Evolutionary conservation across 139 green algal genomes (phyloP).

Genomic region (Chlamydomonas sp.): DNA sequence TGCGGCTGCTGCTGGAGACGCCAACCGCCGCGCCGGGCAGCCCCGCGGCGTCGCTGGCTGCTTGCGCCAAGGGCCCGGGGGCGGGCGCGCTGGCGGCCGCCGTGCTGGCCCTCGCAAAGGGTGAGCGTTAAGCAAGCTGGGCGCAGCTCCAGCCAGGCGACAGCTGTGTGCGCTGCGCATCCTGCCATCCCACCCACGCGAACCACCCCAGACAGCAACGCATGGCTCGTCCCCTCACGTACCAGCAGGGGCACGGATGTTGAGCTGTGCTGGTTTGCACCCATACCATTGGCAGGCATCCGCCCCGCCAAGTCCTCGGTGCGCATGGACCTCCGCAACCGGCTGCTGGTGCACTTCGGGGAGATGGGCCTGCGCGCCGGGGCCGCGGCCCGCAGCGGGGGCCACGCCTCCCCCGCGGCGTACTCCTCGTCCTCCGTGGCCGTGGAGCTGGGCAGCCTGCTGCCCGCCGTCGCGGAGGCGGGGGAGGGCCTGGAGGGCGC

Average conservation of each 20-base stretch:
- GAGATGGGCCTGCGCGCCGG: constrained; percentile 57
- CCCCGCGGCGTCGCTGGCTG: background rate
- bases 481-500: constrained; percentile 16
- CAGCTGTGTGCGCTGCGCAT: background rate
- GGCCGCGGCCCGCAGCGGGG: background rate
- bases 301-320: background rate
- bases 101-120: constrained; percentile 27
- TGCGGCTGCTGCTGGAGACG: constrained; percentile 41
- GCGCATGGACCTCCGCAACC: constrained; percentile 65
- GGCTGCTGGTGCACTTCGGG: constrained; percentile 77
- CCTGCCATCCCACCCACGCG: background rate
- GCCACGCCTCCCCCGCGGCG: too few species aligned
- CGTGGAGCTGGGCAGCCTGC: constrained; percentile 63
- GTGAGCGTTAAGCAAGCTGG: background rate
- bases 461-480: constrained; percentile 68
- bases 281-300: constrained; percentile 4
- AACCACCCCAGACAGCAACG: background rate
- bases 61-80: background rate
- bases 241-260: too few species aligned
- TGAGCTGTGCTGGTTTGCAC: background rate
- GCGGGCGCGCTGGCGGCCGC: constrained; percentile 7
- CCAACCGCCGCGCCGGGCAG: background rate
- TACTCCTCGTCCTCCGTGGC: background rate
- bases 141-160: background rate
- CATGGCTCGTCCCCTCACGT: too few species aligned